phyloP scores from a whole-genome alignment of 73 alveolate genomes.

The Durusdinium trenchii region DNA sequence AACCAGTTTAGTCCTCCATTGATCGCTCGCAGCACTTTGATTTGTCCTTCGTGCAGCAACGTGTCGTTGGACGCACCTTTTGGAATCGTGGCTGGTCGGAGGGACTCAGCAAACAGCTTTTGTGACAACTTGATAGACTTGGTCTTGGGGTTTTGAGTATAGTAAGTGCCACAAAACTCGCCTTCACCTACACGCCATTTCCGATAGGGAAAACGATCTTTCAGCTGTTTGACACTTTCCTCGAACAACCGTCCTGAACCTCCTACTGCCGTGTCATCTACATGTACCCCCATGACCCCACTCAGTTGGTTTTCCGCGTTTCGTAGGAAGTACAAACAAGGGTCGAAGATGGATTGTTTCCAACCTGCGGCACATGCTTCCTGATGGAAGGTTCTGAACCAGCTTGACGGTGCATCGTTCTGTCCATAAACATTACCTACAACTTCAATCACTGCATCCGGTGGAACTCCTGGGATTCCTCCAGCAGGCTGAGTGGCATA shows the following conservation, averaged over 20 bases:
- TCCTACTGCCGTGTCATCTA: conserved; percentile 14
- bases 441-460: no score
- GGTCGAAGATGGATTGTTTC: background rate
- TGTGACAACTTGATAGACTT: background rate
- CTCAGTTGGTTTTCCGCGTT: background rate
- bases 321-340: conserved; percentile 1
- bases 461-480: no score
- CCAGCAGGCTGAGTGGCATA: no score
- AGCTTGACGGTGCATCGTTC: no score
- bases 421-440: no score
- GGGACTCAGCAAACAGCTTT: background rate
- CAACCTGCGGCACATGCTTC: background rate
- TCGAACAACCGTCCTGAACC: background rate
- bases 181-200: conserved; percentile 31
- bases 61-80: background rate
- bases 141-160: conserved; percentile 5
- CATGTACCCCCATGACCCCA: conserved; percentile 41
- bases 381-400: background rate
- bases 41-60: background rate
- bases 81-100: background rate
- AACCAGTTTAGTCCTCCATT: conserved; percentile 34
- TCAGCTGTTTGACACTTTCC: background rate
- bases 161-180: conserved; percentile 6
- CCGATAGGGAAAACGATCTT: background rate
- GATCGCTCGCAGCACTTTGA: conserved; percentile 1